phyloP scores from a whole-genome alignment of 2,329 filamentous ascomycete genomes.

The Tolypocladium sp. region DNA sequence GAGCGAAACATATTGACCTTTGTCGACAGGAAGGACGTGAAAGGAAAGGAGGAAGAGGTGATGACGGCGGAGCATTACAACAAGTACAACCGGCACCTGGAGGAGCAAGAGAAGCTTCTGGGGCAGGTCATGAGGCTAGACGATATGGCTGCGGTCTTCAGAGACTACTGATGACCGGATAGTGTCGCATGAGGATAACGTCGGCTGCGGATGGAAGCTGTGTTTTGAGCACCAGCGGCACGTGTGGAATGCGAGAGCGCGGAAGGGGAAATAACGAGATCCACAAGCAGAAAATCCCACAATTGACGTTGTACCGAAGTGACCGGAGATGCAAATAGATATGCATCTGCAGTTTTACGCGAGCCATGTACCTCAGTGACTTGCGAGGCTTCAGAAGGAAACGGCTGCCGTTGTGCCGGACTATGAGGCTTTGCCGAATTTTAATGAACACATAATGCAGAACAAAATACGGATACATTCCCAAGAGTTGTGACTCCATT shows the following conservation, averaged over 20 bases:
- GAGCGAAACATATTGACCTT: conserved; percentile 68
- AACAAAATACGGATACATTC: too few relatives aligned
- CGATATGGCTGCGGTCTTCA: conserved; percentile 71
- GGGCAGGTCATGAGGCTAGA: conserved; percentile 75
- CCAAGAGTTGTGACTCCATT: too few relatives aligned
- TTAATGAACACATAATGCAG: neutral
- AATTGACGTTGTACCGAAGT: neutral
- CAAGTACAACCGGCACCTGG: conserved; percentile 48
- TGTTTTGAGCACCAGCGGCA: neutral
- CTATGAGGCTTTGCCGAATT: neutral
- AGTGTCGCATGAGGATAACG: neutral
- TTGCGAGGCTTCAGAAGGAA: neutral
- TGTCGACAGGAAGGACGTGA: conserved; percentile 76
- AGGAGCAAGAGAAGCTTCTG: conserved; percentile 63
- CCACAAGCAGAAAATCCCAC: neutral
- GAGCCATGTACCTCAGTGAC: neutral
- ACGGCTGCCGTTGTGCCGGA: neutral
- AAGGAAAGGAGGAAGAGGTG: conserved; percentile 73
- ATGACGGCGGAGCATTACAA: conserved; percentile 66
- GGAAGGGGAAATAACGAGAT: neutral
- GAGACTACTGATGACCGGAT: conserved; percentile 55
- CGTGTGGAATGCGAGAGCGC: neutral
- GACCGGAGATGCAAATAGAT: neutral
- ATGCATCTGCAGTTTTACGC: neutral
- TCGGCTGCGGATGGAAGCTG: neutral